Evolutionary conservation across 2,329 filamentous ascomycete genomes (phyloP).

Genomic region (Botrytis pseudocinerea): DNA sequence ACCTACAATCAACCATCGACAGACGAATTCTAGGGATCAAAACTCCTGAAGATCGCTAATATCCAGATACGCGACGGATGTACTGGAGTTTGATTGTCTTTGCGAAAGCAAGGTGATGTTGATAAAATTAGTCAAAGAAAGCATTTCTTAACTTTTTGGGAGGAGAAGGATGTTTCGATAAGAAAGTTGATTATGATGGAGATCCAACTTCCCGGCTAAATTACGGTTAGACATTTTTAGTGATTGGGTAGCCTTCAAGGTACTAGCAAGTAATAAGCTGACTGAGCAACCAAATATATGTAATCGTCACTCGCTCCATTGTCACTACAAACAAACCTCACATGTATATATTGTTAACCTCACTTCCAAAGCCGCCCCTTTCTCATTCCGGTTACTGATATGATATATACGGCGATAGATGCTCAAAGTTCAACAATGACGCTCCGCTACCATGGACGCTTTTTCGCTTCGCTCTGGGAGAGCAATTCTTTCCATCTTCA

Average conservation of each 20-base stretch:
- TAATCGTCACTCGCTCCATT: not conserved
- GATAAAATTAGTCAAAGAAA: not conserved
- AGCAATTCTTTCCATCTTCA: not conserved
- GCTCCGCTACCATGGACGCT: not conserved
- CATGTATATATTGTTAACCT: not conserved
- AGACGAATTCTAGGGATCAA: not conserved
- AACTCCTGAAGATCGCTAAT: not conserved
- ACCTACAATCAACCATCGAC: constrained; percentile 23
- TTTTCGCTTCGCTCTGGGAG: not conserved
- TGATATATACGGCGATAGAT: not conserved
- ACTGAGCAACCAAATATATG: constrained; percentile 1
- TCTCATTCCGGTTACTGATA: not conserved
- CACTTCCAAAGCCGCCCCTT: not conserved
- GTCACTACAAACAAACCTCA: not conserved
- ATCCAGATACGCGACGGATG: constrained; percentile 12
- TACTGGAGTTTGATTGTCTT: not conserved
- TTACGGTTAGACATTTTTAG: constrained; percentile 13
- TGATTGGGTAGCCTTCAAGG: not conserved
- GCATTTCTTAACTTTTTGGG: constrained; percentile 5
- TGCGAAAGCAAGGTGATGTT: constrained; percentile 17
- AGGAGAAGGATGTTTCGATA: constrained; percentile 7
- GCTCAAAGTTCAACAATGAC: not conserved
- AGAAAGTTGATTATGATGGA: constrained; percentile 12
- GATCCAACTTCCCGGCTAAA: constrained; percentile 12
- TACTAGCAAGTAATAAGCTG: not conserved